Evolutionary conservation across 768 basidiomycete genomes (phyloP).

Genomic region (Termitomyces sp.): DNA sequence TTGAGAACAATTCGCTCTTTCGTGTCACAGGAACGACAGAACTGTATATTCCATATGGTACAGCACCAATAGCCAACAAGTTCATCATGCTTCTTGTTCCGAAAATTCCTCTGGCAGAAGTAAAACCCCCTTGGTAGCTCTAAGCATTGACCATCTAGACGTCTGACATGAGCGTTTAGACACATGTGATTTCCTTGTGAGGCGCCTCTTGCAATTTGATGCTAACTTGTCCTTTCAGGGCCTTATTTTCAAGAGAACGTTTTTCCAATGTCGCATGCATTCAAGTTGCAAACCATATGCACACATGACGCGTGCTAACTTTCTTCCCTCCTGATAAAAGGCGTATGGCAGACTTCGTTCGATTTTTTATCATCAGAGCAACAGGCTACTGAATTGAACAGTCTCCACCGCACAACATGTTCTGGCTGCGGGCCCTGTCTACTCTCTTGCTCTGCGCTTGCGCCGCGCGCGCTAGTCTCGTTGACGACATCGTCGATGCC

Average conservation of each 20-base stretch:
- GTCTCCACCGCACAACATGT: not conserved
- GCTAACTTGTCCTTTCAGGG: not conserved
- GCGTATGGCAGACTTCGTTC: not conserved
- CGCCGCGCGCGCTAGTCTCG: constrained; percentile 27
- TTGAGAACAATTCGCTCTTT: too few species aligned
- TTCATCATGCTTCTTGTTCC: not conserved
- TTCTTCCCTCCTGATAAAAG: not conserved
- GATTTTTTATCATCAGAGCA: not conserved
- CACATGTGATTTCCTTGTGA: not conserved
- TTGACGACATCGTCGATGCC: constrained; percentile 41
- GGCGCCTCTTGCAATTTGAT: not conserved
- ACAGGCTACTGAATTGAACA: not conserved
- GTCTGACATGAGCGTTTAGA: not conserved
- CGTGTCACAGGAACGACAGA: not conserved
- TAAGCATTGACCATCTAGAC: not conserved
- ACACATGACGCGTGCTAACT: not conserved
- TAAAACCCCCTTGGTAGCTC: not conserved
- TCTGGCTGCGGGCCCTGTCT: constrained; percentile 13
- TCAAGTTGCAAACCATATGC: not conserved
- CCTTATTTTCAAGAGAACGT: not conserved
- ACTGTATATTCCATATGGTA: not conserved
- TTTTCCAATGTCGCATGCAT: not conserved
- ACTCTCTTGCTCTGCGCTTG: constrained; percentile 16
- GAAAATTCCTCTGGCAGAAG: not conserved
- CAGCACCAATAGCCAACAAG: not conserved